Conservation (phyloP, 805 yeast species). For the Hanseniaspora meyeri region DNA sequence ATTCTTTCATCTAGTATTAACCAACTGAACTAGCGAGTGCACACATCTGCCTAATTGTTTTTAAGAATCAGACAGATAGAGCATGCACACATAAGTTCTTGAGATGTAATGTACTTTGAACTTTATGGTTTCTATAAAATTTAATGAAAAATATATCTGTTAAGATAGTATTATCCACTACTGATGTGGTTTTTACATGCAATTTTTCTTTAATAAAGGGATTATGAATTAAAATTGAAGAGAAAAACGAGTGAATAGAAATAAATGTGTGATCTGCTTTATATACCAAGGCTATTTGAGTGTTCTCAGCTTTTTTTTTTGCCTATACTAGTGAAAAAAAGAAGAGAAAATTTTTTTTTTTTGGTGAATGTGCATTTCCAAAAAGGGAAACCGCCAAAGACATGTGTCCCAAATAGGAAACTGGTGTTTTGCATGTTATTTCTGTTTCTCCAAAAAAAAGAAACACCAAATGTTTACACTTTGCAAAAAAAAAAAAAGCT, state of each 20-base stretch:
- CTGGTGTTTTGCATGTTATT: no score
- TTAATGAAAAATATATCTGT: conserved; percentile 30
- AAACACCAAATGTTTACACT: background rate
- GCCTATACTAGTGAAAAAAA: no score
- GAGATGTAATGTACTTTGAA: conserved; percentile 16
- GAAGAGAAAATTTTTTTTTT: no score
- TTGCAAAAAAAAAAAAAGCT: background rate
- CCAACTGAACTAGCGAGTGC: conserved; percentile 16
- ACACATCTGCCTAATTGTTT: background rate
- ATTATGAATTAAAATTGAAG: conserved; percentile 12
- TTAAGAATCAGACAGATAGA: background rate
- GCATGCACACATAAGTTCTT: background rate
- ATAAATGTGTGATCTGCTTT: background rate
- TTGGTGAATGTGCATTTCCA: no score
- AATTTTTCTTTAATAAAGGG: background rate
- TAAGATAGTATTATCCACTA: conserved; percentile 34
- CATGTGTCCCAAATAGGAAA: background rate
- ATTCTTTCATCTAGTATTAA: conserved; percentile 27
- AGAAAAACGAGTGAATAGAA: no score
- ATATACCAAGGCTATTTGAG: background rate
- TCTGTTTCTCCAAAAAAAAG: no score
- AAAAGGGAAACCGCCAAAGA: no score
- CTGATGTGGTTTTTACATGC: conserved; percentile 27
- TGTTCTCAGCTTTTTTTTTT: no score
- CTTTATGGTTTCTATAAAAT: conserved; percentile 29